Evolutionary conservation across 2,329 filamentous ascomycete species (phyloP).

Genomic region (Aspergillus fructus): DNA sequence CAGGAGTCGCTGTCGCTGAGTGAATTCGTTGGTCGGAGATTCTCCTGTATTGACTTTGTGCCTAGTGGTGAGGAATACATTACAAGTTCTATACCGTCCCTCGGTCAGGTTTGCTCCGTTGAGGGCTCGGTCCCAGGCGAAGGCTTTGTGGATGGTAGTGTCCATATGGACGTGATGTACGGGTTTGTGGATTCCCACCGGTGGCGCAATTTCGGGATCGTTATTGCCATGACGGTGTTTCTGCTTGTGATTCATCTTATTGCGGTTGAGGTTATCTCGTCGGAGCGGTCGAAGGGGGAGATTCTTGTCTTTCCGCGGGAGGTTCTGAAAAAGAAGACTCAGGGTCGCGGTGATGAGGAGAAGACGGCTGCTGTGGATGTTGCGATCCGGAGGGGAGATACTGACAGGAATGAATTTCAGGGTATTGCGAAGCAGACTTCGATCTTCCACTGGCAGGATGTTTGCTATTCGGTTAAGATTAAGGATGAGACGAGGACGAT

Average conservation of each 20-base stretch:
- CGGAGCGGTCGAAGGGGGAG: constrained; percentile 61
- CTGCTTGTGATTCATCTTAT: constrained; percentile 58
- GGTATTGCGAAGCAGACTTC: constrained; percentile 60
- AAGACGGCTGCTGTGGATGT: too few relatives aligned
- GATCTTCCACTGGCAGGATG: constrained; percentile 81
- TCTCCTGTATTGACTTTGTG: constrained; percentile 47
- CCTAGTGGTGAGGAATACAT: constrained; percentile 38
- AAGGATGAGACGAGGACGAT: constrained; percentile 74
- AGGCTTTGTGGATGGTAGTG: constrained; percentile 56
- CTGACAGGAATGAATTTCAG: too few relatives aligned
- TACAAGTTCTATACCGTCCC: constrained; percentile 12
- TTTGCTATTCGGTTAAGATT: constrained; percentile 80
- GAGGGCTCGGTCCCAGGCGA: constrained; percentile 57
- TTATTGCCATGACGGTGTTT: constrained; percentile 61
- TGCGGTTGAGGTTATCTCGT: constrained; percentile 39
- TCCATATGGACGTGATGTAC: constrained; percentile 55
- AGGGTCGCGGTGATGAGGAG: too few relatives aligned
- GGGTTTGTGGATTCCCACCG: constrained; percentile 57
- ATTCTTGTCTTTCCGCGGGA: constrained; percentile 62
- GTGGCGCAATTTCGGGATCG: constrained; percentile 69
- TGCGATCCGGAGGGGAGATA: too few relatives aligned
- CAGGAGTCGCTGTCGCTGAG: constrained; percentile 81
- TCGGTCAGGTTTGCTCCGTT: constrained; percentile 52
- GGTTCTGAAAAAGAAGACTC: too few relatives aligned
- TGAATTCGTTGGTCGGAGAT: constrained; percentile 68